Conservation (phyloP, 495 filamentous ascomycete species). For the Xylaria sp. region DNA sequence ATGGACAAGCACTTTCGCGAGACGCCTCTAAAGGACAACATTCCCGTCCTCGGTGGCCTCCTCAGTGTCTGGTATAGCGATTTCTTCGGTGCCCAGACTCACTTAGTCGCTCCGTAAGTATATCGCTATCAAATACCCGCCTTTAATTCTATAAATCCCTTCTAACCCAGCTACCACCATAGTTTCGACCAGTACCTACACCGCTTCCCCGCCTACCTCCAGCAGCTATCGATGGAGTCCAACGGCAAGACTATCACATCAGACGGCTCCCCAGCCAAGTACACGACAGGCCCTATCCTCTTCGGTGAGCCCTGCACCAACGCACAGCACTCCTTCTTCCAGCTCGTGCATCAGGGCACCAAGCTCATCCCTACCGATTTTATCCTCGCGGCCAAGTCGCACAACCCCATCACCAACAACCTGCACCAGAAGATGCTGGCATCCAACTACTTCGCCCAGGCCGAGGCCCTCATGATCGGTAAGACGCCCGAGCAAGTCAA, state of each 20-base stretch:
- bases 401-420: conserved; percentile 92
- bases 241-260: conserved; percentile 98
- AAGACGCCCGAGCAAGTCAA: conserved; percentile 92
- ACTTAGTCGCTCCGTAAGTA: conserved; percentile 86
- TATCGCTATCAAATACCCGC: neutral
- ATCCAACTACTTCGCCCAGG: conserved; percentile 97
- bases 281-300: conserved; percentile 90
- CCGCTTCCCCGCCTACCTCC: conserved; percentile 98
- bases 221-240: conserved; percentile 99
- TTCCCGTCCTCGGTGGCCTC: conserved; percentile 88
- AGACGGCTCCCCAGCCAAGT: conserved; percentile 88
- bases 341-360: conserved; percentile 97
- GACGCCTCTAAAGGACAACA: conserved; percentile 91
- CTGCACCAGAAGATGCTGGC: conserved; percentile 99
- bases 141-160: conserved; percentile 4
- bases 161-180: conserved; percentile 27
- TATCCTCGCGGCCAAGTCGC: conserved; percentile 91
- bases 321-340: conserved; percentile 99
- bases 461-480: conserved; percentile 97
- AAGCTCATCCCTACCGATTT: conserved; percentile 99
- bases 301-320: conserved; percentile 99
- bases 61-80: conserved; percentile 98
- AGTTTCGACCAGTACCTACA: conserved; percentile 98
- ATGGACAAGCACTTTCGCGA: conserved; percentile 99
- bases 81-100: conserved; percentile 97